Evolutionary conservation across 2,329 filamentous ascomycete species (phyloP).

Genomic region (Didymellaceae sp.): DNA sequence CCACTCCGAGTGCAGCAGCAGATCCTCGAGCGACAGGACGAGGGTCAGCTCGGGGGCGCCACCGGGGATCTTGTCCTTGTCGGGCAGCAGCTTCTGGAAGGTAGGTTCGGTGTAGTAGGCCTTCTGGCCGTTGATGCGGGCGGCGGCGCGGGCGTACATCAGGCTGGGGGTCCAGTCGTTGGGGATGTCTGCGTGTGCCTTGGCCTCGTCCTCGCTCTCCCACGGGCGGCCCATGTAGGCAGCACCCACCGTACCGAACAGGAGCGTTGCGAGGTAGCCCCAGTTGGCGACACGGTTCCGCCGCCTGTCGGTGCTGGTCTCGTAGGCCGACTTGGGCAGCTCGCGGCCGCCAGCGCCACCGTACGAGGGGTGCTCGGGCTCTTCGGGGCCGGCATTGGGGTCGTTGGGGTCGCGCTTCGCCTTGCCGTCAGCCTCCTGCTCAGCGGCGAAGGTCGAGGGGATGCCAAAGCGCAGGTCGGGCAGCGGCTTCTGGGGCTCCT

Average conservation of each 20-base stretch:
- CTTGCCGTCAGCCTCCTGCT: slow-evolving; percentile 56
- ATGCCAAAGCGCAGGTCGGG: slow-evolving; percentile 95
- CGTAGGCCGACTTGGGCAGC: slow-evolving; percentile 79
- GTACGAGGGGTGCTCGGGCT: slow-evolving; percentile 53
- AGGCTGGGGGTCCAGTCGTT: slow-evolving; percentile 77
- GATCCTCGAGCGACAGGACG: slow-evolving; percentile 89
- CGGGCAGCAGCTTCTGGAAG: slow-evolving; percentile 89
- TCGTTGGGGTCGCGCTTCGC: slow-evolving; percentile 34
- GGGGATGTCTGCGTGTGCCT: slow-evolving; percentile 71
- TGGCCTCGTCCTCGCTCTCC: slow-evolving; percentile 76
- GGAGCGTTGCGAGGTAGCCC: slow-evolving; percentile 68
- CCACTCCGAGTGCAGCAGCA: slow-evolving; percentile 96
- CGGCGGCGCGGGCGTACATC: slow-evolving; percentile 82
- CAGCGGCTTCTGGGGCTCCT: slow-evolving; percentile 69
- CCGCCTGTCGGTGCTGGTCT: slow-evolving; percentile 87
- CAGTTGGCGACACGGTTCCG: slow-evolving; percentile 78
- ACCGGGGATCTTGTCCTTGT: slow-evolving; percentile 62
- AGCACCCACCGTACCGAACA: slow-evolving; percentile 63
- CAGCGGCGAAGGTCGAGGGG: slow-evolving; percentile 84
- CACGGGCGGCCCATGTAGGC: slow-evolving; percentile 88
- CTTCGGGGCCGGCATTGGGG: slow-evolving; percentile 56
- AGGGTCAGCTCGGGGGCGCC: slow-evolving; percentile 89
- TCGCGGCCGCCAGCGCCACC: slow-evolving; percentile 68
- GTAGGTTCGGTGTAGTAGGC: slow-evolving; percentile 96
- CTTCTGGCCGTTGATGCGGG: slow-evolving; percentile 76